phyloP scores from a whole-genome alignment of 495 filamentous ascomycete species.

The Xanthoparmelia taractica region DNA sequence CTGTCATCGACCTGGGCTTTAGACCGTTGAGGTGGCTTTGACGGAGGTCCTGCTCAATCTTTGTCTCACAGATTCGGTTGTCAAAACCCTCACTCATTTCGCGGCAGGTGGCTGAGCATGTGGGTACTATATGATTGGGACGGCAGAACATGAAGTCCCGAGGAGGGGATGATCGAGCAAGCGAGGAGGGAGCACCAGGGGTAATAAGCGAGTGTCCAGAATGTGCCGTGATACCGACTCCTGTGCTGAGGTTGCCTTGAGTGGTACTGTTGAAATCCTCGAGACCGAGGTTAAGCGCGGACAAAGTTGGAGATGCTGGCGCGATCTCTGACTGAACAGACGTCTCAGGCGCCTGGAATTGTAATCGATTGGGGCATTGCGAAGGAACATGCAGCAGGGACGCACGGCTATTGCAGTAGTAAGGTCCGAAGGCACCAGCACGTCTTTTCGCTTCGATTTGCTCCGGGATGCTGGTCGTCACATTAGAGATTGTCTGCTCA shows the following conservation, averaged over 20 bases:
- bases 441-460: not conserved
- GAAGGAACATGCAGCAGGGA: not conserved
- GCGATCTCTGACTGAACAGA: not conserved
- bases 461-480: conserved; percentile 8
- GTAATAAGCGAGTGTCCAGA: not conserved
- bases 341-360: not conserved
- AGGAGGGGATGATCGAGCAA: not conserved
- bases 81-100: not conserved
- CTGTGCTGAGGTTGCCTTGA: not conserved
- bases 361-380: not conserved
- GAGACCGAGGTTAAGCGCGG: not conserved
- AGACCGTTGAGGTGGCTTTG: not conserved
- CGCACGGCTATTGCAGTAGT: conserved; percentile 10
- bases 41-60: not conserved
- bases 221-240: not conserved
- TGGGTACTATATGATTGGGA: not conserved
- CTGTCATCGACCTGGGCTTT: not conserved
- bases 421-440: not conserved
- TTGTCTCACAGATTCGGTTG: not conserved
- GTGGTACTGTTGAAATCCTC: not conserved
- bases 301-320: too few relatives aligned
- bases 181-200: not conserved
- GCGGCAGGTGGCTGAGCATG: conserved; percentile 5
- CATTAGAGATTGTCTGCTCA: not conserved
- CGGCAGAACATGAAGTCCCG: conserved; percentile 9